A percentile compares a stretch with the other conserved stretches of the same genome.
phyloP scores from a whole-genome alignment of 176 grass and related monocot species.

The Oryza australiensis region DNA sequence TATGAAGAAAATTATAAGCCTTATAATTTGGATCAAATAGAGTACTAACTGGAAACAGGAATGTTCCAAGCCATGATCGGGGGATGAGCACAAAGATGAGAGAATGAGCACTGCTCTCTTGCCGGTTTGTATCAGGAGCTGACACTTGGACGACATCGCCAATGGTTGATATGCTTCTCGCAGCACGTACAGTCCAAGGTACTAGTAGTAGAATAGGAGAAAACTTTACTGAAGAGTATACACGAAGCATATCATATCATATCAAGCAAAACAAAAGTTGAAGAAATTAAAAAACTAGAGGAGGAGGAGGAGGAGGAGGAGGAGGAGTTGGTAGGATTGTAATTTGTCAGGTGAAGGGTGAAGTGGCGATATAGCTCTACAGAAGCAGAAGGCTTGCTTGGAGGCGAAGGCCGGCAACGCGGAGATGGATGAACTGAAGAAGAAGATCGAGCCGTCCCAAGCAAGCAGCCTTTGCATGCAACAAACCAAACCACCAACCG shows the following conservation, averaged over 20 bases:
- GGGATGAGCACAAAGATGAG: neutral
- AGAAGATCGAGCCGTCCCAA: conserved; percentile 25
- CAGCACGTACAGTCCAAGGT: neutral
- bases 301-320: neutral
- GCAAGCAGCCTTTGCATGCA: conserved; percentile 44
- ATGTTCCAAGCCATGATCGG: neutral
- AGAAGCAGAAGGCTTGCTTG: conserved; percentile 39
- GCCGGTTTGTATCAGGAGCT: neutral
- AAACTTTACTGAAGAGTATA: neutral
- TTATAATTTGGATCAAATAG: too few species aligned
- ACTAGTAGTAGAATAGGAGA: neutral
- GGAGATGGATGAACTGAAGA: neutral
- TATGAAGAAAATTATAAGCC: too few species aligned
- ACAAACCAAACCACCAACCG: conserved; percentile 38
- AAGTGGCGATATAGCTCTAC: neutral
- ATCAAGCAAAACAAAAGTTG: neutral
- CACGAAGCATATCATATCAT: neutral
- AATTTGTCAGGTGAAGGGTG: neutral
- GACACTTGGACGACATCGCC: neutral
- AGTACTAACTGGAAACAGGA: neutral
- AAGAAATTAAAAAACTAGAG: neutral
- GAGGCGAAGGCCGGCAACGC: conserved; percentile 52
- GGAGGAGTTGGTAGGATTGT: neutral
- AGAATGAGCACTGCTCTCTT: neutral
- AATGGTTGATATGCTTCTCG: neutral